Conservation (phyloP, 768 basidiomycete genomes). For the Boletus speciosus region DNA sequence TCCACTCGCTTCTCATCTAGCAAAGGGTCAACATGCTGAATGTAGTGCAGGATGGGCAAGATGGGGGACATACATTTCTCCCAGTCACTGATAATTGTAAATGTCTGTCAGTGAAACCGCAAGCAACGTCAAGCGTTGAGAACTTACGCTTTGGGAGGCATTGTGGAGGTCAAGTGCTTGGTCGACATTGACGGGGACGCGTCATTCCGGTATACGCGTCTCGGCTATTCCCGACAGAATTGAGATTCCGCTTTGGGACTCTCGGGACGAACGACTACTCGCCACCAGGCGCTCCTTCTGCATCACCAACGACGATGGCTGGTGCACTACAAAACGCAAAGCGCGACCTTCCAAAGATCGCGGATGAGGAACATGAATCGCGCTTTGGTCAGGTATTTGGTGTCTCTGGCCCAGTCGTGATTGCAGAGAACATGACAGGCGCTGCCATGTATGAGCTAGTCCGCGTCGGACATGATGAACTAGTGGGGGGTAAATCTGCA, state of each 20-base stretch:
- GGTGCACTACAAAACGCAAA: constrained; percentile 91
- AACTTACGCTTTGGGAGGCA: constrained; percentile 95
- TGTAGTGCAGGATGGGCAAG: not conserved
- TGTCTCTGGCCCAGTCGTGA: constrained; percentile 97
- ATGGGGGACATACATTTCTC: constrained; percentile 77
- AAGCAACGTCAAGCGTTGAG: not conserved
- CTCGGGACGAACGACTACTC: not conserved
- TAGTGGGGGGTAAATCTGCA: constrained; percentile 78
- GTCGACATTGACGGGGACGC: constrained; percentile 29
- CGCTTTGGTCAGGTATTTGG: constrained; percentile 87
- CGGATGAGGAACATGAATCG: constrained; percentile 87
- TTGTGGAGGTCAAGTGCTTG: constrained; percentile 37
- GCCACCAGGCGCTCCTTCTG: not conserved
- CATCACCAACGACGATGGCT: constrained; percentile 56
- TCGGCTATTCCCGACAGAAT: constrained; percentile 26
- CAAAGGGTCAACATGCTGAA: constrained; percentile 6
- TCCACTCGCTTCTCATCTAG: constrained; percentile 83
- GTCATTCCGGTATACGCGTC: constrained; percentile 32
- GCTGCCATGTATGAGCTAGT: constrained; percentile 98
- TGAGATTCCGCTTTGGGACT: constrained; percentile 28
- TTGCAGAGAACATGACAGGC: constrained; percentile 92
- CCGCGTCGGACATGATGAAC: constrained; percentile 96
- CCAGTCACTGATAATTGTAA: constrained; percentile 70
- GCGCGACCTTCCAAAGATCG: constrained; percentile 80
- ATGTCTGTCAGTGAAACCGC: constrained; percentile 6